Base-by-base conservation (phyloP, 2,329 filamentous ascomycete species). In the Aureobasidium sp. region DNA sequence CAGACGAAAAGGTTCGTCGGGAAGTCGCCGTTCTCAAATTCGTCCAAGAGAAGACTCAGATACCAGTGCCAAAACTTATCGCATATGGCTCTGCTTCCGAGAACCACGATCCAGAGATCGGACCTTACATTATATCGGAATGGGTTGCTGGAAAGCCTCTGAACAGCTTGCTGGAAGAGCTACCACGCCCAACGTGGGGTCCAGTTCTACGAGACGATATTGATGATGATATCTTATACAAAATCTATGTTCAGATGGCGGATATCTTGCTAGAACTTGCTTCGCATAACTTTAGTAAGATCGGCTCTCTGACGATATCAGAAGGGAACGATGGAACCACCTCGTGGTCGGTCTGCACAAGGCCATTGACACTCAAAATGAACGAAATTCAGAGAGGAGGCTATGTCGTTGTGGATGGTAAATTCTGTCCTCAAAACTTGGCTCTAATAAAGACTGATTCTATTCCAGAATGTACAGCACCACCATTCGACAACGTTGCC, bases 371-470 rank as follows among this genome's bases (percentile, higher is more conserved):
- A 24, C 29, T 17, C 9, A 48, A 46, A 29, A 37, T 47, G 37
- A 59, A 47, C 7, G 55, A 48, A 6, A 57, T 57, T 10, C n/a
- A 57, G 6, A 27, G 29, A 51, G 57, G 17, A 6, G 65, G 59
- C 8, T 36, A 63, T 12, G 55, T 59, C 5, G 48, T 61, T 15
- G 59, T 34, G 6, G 62, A 59, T 44, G 52, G 44, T 43, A 20
- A 29, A 4, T 9, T 3, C 5, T 20, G 29, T 20, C 27, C 4
- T 12, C 24, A 15, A 7, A 2, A 17, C 9, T 8, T 34, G 41
- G 12, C 15, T 24, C 17, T 4, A 4, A 39, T 3, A 4, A 7
- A 1, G 6, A 37, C 50, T 52, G 24, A 52, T 24, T 12, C 5
- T 1, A 20, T 2, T 7, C 7, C 20, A 59, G 55, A 47, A 17